A percentile compares a stretch with the other conserved stretches of the same genome.
These are phyloP conservation scores for Irpex sp. DNA, from an alignment of 1,284 basidiomycete genomes.

Conservation along the genomic window DNA sequence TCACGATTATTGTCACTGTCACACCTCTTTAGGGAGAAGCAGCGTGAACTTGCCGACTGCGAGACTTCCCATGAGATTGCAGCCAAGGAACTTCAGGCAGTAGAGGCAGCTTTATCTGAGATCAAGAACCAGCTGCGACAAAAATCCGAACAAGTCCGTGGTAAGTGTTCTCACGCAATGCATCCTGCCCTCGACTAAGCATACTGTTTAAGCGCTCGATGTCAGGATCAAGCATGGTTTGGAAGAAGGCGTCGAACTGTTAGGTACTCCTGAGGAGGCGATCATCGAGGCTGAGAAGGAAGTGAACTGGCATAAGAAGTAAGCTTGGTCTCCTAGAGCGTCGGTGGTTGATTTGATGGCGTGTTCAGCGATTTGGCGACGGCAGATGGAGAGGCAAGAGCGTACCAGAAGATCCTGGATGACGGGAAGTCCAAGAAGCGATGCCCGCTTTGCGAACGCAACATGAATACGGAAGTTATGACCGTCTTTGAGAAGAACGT, in stretches of 20 bases:
- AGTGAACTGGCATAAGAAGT: slow-evolving; percentile 56
- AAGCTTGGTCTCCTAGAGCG: slow-evolving; percentile 18
- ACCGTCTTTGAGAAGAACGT: slow-evolving; percentile 68
- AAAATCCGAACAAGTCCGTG: slow-evolving; percentile 62
- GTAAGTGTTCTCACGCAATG: slow-evolving; percentile 34
- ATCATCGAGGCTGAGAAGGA: slow-evolving; percentile 54
- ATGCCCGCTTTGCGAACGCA: slow-evolving; percentile 78
- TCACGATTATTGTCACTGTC: neutral
- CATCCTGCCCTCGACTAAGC: neutral
- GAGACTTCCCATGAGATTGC: slow-evolving; percentile 48
- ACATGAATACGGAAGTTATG: slow-evolving; percentile 62
- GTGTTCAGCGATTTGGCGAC: slow-evolving; percentile 23
- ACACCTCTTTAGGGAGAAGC: slow-evolving; percentile 52
- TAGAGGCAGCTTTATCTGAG: slow-evolving; percentile 58
- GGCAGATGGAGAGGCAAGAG: slow-evolving; percentile 40
- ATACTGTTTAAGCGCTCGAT: slow-evolving; percentile 45
- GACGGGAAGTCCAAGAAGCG: slow-evolving; percentile 61
- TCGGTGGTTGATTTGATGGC: slow-evolving; percentile 1
- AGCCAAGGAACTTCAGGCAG: slow-evolving; percentile 55
- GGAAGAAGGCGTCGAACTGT: slow-evolving; percentile 25
- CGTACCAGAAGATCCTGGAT: slow-evolving; percentile 65
- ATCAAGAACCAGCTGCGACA: slow-evolving; percentile 57
- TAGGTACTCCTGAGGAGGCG: slow-evolving; percentile 46
- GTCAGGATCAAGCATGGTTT: slow-evolving; percentile 48
- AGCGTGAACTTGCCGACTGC: slow-evolving; percentile 54